These are phyloP conservation scores for Cyberlindnera maritima DNA, from an alignment of 805 yeast species.

Conservation along the genomic window DNA sequence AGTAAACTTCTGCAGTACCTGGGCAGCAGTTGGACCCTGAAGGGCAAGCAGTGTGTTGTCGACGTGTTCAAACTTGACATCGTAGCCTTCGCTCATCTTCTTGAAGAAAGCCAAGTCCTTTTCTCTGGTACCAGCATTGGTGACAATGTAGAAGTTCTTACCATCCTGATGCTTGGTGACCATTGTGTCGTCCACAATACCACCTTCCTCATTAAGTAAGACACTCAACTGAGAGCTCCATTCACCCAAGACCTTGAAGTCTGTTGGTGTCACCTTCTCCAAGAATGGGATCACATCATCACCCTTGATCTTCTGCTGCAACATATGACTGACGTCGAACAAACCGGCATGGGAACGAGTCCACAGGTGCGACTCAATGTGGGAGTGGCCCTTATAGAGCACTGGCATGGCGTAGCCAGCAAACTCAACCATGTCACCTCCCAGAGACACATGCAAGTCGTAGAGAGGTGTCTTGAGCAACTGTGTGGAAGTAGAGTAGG, in stretches of 20 bases:
- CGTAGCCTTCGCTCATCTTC: conserved; percentile 40
- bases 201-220: conserved; percentile 70
- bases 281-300: conserved; percentile 62
- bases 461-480: conserved; percentile 67
- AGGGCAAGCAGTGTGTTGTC: conserved; percentile 81
- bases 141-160: conserved; percentile 74
- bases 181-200: conserved; percentile 90
- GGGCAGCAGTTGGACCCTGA: conserved; percentile 89
- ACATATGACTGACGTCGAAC: conserved; percentile 97
- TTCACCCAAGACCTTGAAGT: conserved; percentile 53
- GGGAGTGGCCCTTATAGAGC: conserved; percentile 77
- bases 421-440: conserved; percentile 92
- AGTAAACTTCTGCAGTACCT: conserved; percentile 62
- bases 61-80: conserved; percentile 43
- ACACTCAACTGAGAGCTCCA: conserved; percentile 76
- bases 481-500: conserved; percentile 24
- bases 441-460: conserved; percentile 71
- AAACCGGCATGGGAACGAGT: conserved; percentile 84
- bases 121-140: conserved; percentile 93
- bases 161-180: conserved; percentile 76
- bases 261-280: conserved; percentile 86
- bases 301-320: conserved; percentile 82
- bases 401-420: conserved; percentile 98
- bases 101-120: conserved; percentile 70
- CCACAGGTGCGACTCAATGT: conserved; percentile 94